Evolutionary conservation across 164 flowering plant genomes (phyloP), one percentile per base, ranked within the genome.

Genomic region (Magnolia sinica): DNA sequence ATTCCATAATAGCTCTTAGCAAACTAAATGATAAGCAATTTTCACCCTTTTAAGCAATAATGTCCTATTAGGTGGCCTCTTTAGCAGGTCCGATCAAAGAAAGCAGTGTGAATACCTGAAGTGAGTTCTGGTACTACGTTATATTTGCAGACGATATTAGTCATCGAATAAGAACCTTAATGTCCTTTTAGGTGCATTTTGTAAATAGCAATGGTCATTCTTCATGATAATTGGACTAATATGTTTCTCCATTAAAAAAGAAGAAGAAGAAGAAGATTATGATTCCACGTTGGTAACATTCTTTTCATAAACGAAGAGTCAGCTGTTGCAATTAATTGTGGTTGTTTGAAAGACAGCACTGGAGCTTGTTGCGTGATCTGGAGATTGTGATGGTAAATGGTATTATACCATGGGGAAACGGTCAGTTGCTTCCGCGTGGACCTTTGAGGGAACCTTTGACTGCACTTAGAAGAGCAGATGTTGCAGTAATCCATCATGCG

Each of bases 321-420:
- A 37, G 45, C 45, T 66, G 29, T 24, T 22, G 69, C 29, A 22
- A 24, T 23, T 66, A 27, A 66, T 19, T 31, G 49, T 68, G 50
- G 23, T 65, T 58, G 51, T 74, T 66, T 83, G 83, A 76, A 80
- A 77, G 78, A 45, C 83, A 93, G 98, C 98, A 93, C 71, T 81
- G 89, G 86, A 85, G 88, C 69, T 82, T 95, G 84, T 78, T 52
- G 71, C 92, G 94, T 74, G 92, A 95, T 74, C 61, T 95, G 67
- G 96, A 92, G 77, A 90, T 95, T 80, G 89, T 89, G 73, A 95
- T 95, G 98, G 85, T 95, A 51, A 95, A 95, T 84, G 97, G 89
- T 31, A 64, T 91, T 84, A 82, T 76, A 82, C 94, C 91, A 20
- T 95, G 92, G 93, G 98, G 98, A 61, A 95, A 91, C 75, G 5